These are phyloP conservation scores for Fraxinus anomala DNA, from an alignment of 257 asterid genomes.

Conservation along the genomic window DNA sequence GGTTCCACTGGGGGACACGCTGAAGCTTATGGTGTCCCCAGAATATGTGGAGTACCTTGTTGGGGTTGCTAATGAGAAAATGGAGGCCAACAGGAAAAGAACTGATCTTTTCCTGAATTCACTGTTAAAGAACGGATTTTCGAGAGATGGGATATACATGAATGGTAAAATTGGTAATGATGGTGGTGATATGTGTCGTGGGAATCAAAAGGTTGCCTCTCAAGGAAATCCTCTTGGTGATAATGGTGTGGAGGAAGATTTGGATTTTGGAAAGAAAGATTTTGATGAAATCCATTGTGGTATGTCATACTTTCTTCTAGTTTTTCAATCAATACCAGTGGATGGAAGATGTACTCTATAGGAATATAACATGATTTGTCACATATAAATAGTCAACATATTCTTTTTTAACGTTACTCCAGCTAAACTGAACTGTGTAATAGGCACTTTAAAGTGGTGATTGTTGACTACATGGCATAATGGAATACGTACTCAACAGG, in stretches of 20 bases:
- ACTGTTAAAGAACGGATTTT: constrained; percentile 57
- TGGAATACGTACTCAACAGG: background rate
- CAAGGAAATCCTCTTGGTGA: constrained; percentile 29
- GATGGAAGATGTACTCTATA: background rate
- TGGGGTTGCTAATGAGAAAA: constrained; percentile 78
- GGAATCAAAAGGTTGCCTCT: constrained; percentile 26
- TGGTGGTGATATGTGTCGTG: constrained; percentile 31
- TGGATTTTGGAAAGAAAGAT: constrained; percentile 36
- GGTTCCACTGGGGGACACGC: constrained; percentile 72
- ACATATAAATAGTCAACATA: background rate
- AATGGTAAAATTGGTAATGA: constrained; percentile 28
- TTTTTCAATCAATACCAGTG: background rate
- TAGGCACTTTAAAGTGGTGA: background rate
- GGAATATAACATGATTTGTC: background rate
- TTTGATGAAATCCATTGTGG: constrained; percentile 42
- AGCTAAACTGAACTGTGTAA: background rate
- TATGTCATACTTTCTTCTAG: constrained; percentile 24
- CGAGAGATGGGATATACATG: constrained; percentile 17
- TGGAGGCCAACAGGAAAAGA: constrained; percentile 75
- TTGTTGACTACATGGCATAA: background rate
- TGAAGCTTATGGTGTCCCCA: constrained; percentile 60
- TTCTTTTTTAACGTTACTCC: background rate
- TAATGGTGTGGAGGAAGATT: constrained; percentile 34
- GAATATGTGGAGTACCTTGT: constrained; percentile 76
- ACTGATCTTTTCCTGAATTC: constrained; percentile 56